Evolutionary conservation across 2,329 filamentous ascomycete genomes (phyloP).

Genomic region (Aureobasidium sp.): DNA sequence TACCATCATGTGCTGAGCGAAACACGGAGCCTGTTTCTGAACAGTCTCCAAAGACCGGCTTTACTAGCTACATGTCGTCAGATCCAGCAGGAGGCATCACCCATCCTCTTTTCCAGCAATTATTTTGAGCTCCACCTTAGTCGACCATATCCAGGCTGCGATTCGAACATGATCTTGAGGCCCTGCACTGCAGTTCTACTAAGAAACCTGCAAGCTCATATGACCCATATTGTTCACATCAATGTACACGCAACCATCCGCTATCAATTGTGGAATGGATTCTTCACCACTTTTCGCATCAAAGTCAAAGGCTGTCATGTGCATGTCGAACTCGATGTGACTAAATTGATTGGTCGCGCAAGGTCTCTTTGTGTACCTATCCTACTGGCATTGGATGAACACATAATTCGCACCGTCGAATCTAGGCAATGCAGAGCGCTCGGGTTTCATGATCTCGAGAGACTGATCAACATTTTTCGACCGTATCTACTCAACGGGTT

Average conservation of each 20-base stretch:
- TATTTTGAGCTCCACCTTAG: background rate
- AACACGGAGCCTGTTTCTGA: background rate
- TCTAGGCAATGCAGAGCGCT: background rate
- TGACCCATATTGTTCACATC: background rate
- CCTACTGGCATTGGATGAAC: background rate
- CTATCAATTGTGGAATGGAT: background rate
- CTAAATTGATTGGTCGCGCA: background rate
- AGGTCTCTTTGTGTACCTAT: background rate
- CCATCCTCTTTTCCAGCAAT: background rate
- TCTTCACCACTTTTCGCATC: background rate
- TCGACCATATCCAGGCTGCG: background rate
- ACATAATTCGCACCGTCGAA: background rate
- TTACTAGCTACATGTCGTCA: background rate
- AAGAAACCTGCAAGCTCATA: background rate
- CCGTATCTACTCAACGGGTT: background rate
- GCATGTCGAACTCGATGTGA: background rate
- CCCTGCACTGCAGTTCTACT: background rate
- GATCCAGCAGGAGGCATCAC: background rate
- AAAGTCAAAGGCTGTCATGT: background rate
- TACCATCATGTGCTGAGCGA: background rate
- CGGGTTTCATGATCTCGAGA: background rate
- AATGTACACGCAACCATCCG: background rate
- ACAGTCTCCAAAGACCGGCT: background rate
- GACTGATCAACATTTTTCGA: background rate
- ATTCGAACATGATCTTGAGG: background rate